Conservation (phyloP, 306 rosid genomes). For the Dalbergia oliveri region DNA sequence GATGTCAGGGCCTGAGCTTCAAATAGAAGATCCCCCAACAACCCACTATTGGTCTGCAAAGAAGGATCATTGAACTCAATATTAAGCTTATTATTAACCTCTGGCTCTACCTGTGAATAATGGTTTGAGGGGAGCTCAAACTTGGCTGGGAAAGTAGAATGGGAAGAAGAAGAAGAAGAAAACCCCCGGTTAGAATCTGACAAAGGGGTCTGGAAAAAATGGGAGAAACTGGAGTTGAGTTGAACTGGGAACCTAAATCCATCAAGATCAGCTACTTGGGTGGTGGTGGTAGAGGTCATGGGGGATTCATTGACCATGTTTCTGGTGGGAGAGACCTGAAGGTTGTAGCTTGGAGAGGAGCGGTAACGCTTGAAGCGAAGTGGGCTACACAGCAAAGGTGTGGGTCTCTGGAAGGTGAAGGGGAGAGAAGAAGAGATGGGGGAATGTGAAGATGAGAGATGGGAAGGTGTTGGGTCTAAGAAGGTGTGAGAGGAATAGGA, state of each 20-base stretch:
- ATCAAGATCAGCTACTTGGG: constrained; percentile 44
- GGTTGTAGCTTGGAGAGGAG: background rate
- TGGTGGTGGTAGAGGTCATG: background rate
- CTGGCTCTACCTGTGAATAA: constrained; percentile 46
- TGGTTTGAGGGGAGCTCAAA: constrained; percentile 82
- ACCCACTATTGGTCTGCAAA: constrained; percentile 40
- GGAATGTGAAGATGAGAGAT: background rate
- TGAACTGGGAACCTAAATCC: constrained; percentile 62
- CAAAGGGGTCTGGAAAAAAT: constrained; percentile 50
- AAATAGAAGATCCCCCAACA: constrained; percentile 65
- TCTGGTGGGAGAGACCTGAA: constrained; percentile 37
- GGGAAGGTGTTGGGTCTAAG: constrained; percentile 38
- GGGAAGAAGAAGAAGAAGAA: constrained; percentile 32
- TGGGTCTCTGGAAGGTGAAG: constrained; percentile 72
- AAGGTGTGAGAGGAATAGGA: constrained; percentile 43
- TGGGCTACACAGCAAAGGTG: constrained; percentile 59
- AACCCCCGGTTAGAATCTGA: constrained; percentile 48
- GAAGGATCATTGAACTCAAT: constrained; percentile 45
- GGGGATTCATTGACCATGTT: background rate
- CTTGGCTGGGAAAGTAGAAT: constrained; percentile 46
- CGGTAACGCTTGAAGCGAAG: constrained; percentile 61
- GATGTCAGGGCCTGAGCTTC: constrained; percentile 63
- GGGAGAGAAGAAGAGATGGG: constrained; percentile 9
- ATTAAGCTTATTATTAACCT: constrained; percentile 36
- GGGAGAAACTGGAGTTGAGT: constrained; percentile 46